Evolutionary conservation across 257 asterid genomes (phyloP), one percentile per base, ranked within the genome.

Genomic region (Oldenlandia corymbosa): DNA sequence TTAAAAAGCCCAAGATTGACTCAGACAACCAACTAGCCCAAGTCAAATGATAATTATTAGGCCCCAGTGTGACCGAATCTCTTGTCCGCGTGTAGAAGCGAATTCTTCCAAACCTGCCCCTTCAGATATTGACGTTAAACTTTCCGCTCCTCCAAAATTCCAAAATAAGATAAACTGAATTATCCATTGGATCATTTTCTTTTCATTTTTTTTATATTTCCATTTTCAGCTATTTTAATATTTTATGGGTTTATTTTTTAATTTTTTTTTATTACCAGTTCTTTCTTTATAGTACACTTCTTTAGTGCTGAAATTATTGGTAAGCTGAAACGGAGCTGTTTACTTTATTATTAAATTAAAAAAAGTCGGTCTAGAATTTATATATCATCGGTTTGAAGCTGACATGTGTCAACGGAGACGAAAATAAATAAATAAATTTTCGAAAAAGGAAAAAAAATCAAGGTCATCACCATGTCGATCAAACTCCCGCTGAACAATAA

Each of bases 401-500:
- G 20, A 34, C 68, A 64, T 50, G 31, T 49, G 68, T 49, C 59
- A 8, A 11, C 58, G 13, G 49, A 21, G 8, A 43, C 5, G 12
- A 59, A 59, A 59, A 20, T 21, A 55, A 39, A 32, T 5, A 43
- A 28, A 42, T n/a, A 26, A 14, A 48, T 12, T 24, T 27, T 7
- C 27, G 11, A 20, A 31, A 16, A 51, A 43, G 9, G 39, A 34
- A 3, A 26, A 12, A 6, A 12, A 45, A 56, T 11, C 17, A 18
- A 27, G 5, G 28, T 39, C 32, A 39, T 27, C 54, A 42, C 36
- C 66, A n/a, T 24, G 47, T 21, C 68, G 58, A 63, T 63, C 58
- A 48, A 31, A 63, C 31, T 28, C 27, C 58, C 31, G 30, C 48
- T 20, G 30, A 45, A 37, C 43, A 23, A 5, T n/a, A 23, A 5